phyloP scores from a whole-genome alignment of 106 monocot species.

The Alisma plantagoaquatica region DNA sequence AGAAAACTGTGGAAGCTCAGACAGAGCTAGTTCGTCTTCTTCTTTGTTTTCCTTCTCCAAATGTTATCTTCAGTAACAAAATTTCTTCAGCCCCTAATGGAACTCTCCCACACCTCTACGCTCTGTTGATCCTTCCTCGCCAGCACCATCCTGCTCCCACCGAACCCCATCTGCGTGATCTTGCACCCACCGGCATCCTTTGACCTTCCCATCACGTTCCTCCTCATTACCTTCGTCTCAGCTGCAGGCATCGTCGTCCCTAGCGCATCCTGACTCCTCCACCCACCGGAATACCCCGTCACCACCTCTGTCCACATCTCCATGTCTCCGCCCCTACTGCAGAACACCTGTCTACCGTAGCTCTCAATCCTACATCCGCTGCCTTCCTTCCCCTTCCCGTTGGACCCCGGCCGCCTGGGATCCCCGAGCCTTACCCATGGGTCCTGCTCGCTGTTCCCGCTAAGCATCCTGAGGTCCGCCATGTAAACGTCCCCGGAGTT shows the following conservation, averaged over 20 bases:
- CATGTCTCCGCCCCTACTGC: conserved; percentile 17
- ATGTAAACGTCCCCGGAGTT: conserved; percentile 61
- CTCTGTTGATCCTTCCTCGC: conserved; percentile 51
- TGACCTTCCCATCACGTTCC: conserved; percentile 21
- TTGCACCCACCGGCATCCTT: conserved; percentile 39
- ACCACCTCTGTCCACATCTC: conserved; percentile 31
- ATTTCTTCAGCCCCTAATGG: conserved; percentile 1
- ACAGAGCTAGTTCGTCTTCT: no score
- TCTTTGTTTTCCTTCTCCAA: no score
- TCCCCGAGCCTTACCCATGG: conserved; percentile 36
- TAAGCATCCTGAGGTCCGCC: conserved; percentile 58
- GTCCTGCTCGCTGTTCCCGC: conserved; percentile 1
- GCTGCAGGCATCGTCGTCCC: background rate
- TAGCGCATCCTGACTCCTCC: background rate
- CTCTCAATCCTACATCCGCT: conserved; percentile 17
- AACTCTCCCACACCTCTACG: conserved; percentile 64
- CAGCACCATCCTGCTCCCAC: conserved; percentile 71
- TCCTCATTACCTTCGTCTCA: conserved; percentile 22
- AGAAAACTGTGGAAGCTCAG: no score
- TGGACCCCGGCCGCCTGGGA: background rate
- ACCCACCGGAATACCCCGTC: background rate
- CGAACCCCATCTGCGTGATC: conserved; percentile 48
- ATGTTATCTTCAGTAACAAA: no score
- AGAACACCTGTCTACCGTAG: conserved; percentile 16
- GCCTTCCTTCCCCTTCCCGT: conserved; percentile 15